These are phyloP conservation scores for Rhizophagus prolifer DNA, from an alignment of 192 early-diverging fungal genomes.

Conservation along the genomic window DNA sequence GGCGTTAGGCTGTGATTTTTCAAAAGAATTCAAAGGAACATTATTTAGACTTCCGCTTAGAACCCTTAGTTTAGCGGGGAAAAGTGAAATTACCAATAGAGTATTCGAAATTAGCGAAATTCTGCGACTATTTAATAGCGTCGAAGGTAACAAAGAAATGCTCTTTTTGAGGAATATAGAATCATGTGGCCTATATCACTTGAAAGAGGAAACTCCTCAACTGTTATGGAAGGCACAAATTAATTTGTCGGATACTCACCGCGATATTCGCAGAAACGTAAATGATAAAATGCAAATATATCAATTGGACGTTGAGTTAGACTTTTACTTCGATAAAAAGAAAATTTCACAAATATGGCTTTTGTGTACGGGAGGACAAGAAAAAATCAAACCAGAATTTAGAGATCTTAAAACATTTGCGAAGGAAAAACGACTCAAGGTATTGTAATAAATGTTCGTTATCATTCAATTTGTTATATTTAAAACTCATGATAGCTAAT, in stretches of 20 bases:
- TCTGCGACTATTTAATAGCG: neutral
- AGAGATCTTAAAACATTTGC: neutral
- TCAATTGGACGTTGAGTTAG: neutral
- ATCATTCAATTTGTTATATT: neutral
- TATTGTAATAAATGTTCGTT: neutral
- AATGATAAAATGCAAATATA: neutral
- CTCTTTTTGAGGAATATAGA: constrained; percentile 9
- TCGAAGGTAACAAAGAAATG: neutral
- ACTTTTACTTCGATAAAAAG: neutral
- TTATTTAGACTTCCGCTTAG: constrained; percentile 4
- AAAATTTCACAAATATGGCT: neutral
- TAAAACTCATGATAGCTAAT: neutral
- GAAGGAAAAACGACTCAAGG: neutral
- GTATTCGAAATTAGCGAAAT: neutral
- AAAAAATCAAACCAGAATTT: neutral
- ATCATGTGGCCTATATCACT: neutral
- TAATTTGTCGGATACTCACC: neutral
- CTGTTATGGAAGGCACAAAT: neutral
- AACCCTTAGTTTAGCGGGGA: neutral
- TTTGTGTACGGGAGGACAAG: neutral
- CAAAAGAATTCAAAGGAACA: neutral
- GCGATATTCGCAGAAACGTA: no score
- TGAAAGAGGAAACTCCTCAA: neutral
- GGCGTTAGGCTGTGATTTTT: neutral
- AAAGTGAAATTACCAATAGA: neutral